These are phyloP conservation scores for Solanum piurae DNA, from an alignment of 257 asterid genomes.

Conservation along the genomic window DNA sequence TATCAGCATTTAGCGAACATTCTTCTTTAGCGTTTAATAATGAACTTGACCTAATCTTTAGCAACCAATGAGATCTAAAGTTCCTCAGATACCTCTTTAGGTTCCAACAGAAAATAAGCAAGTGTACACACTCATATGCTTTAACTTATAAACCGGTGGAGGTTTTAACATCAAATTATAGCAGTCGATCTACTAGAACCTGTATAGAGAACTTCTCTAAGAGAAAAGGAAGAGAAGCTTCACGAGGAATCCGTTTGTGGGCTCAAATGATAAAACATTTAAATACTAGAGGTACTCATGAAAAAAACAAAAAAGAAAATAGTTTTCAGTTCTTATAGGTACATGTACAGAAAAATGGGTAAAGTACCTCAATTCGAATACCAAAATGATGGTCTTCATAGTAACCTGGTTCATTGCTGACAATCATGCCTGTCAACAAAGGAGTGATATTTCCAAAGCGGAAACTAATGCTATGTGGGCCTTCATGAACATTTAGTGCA, in stretches of 20 bases:
- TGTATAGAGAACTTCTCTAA: not conserved
- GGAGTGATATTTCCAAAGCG: constrained; percentile 94
- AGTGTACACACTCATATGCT: not conserved
- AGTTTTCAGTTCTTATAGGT: not conserved
- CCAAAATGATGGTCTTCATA: constrained; percentile 96
- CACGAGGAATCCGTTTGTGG: not conserved
- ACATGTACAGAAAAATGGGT: not conserved
- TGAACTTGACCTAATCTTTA: not conserved
- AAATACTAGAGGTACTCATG: not conserved
- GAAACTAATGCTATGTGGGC: constrained; percentile 97
- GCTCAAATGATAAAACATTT: not conserved
- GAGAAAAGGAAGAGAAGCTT: not conserved
- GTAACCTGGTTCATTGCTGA: constrained; percentile 98
- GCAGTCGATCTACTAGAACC: not conserved
- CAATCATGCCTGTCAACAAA: constrained; percentile 85
- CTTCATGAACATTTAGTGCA: constrained; percentile 96
- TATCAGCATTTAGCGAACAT: not conserved
- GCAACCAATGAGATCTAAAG: not conserved
- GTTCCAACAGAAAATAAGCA: not conserved
- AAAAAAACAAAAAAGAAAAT: not conserved
- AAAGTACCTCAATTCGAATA: constrained; percentile 84
- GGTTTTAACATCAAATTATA: not conserved
- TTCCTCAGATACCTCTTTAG: not conserved
- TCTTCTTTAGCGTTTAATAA: not conserved
- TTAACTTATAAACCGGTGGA: not conserved